Percentiles rank a stretch among this genome's conserved stretches.
Conservation (phyloP, 2,329 filamentous ascomycete genomes). For the Talaromyces funiculosus region DNA sequence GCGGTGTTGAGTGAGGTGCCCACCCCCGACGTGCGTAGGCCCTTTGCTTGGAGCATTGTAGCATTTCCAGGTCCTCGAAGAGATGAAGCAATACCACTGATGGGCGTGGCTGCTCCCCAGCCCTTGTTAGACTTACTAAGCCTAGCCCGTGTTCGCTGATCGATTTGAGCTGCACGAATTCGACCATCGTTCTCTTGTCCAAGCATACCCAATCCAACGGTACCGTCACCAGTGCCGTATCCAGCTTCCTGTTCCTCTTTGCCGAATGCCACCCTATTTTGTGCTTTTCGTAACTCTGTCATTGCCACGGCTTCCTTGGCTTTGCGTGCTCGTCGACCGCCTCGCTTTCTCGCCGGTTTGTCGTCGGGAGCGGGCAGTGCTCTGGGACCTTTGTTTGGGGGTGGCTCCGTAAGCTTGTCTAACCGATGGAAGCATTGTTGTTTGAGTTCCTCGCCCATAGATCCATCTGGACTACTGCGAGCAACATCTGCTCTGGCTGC, state of each 20-base stretch:
- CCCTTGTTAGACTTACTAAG: slow-evolving; percentile 93
- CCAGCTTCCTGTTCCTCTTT: slow-evolving; percentile 93
- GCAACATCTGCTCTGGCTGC: slow-evolving; percentile 85
- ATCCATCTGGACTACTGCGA: slow-evolving; percentile 74
- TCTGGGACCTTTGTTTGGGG: slow-evolving; percentile 79
- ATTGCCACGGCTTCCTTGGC: slow-evolving; percentile 96
- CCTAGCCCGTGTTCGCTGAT: slow-evolving; percentile 87
- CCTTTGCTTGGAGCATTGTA: slow-evolving; percentile 62
- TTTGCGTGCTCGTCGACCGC: slow-evolving; percentile 81
- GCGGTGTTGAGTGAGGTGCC: slow-evolving; percentile 61
- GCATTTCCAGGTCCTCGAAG: slow-evolving; percentile 61
- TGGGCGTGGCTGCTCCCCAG: slow-evolving; percentile 68
- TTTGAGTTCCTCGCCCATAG: slow-evolving; percentile 74
- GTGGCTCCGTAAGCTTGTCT: slow-evolving; percentile 87
- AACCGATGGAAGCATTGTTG: slow-evolving; percentile 77
- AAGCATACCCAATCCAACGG: slow-evolving; percentile 90
- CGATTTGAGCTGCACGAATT: slow-evolving; percentile 81
- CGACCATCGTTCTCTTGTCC: slow-evolving; percentile 82
- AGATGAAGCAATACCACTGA: slow-evolving; percentile 64
- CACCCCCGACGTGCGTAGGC: slow-evolving; percentile 75
- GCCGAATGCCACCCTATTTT: slow-evolving; percentile 93
- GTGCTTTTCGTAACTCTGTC: slow-evolving; percentile 92
- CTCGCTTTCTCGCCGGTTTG: slow-evolving; percentile 87
- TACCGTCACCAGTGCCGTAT: slow-evolving; percentile 79
- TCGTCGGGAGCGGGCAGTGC: slow-evolving; percentile 91